Base-by-base conservation (phyloP, 768 basidiomycete species). In the Epithele typhae region DNA sequence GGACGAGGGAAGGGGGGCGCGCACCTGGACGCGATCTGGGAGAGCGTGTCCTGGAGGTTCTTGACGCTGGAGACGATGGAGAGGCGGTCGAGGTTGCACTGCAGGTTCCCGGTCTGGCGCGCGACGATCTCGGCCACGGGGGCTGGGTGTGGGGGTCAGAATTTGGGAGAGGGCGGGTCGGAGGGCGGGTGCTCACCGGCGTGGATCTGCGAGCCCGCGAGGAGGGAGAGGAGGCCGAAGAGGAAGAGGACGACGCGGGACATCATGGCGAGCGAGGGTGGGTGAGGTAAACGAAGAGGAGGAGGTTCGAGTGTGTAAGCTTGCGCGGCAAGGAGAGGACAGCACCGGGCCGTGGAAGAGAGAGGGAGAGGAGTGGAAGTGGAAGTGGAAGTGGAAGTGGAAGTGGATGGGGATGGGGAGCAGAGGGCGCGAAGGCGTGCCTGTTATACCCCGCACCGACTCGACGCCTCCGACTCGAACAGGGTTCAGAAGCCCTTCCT, bases 21-120 rank as follows among this genome's bases (percentile, higher is more conserved):
- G n/a, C n/a, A n/a, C n/a, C n/a, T n/a, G n/a, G n/a, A n/a, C n/a
- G n/a, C n/a, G n/a, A n/a, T n/a, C n/a, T n/a, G n/a, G n/a, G n/a
- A n/a, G n/a, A 40, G 38, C 7, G 38, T 40, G 4, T 7, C 23
- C 23, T 40, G 38, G 17, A 40, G 8, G 23, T 19, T 23, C 9
- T 19, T 27, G 15, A 41, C 23, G 17, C 17, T 25, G 4, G 24
- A 15, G 40, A 41, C 40, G 24, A 41, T 41, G 15, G 25, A 9
- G n/a, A 41, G 40, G 24, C 40, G 40, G 24, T 41, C 24, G n/a
- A 41, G 24, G 24, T 41, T 41, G 40, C 40, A 41, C n/a, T 41
- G 40, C 9, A 41, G 22, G 25, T 41, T 22, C 4, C 40, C 40
- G 4, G 19, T 10, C 24, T 41, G 40, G n/a, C 40, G 23, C 24